phyloP scores from a whole-genome alignment of 768 basidiomycete genomes.

The Gloeopeniophorella convolvens region DNA sequence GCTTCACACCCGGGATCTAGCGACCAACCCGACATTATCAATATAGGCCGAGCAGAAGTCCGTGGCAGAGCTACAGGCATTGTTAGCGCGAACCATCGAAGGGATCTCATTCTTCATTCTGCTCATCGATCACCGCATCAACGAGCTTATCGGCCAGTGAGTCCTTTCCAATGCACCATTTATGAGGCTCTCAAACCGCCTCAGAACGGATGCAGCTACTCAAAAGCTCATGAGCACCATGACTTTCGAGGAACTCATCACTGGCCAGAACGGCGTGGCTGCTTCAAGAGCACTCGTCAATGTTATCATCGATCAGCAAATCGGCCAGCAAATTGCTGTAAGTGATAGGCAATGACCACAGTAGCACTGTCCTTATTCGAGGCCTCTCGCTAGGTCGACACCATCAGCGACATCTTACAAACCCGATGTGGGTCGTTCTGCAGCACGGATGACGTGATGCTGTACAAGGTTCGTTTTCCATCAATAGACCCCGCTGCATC shows the following conservation, averaged over 20 bases:
- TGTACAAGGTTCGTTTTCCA: conserved; percentile 70
- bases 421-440: conserved; percentile 96
- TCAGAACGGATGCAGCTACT: conserved; percentile 66
- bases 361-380: background rate
- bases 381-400: conserved; percentile 82
- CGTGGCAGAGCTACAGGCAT: conserved; percentile 64
- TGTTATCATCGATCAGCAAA: conserved; percentile 95
- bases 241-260: conserved; percentile 85
- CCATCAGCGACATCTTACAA: conserved; percentile 91
- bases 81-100: conserved; percentile 84
- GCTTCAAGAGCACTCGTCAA: conserved; percentile 88
- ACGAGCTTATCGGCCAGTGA: conserved; percentile 78
- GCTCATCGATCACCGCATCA: conserved; percentile 83
- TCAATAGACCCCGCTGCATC: background rate
- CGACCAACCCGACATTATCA: conserved; percentile 15
- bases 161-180: too few relatives aligned
- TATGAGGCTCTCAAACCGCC: too few relatives aligned
- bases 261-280: conserved; percentile 77
- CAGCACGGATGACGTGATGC: conserved; percentile 94
- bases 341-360: conserved; percentile 25
- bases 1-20: background rate
- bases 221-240: conserved; percentile 64
- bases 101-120: conserved; percentile 91
- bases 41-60: conserved; percentile 73
- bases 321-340: conserved; percentile 93